These are phyloP conservation scores for Lipomyces oligophaga DNA, from an alignment of 805 yeast genomes.

Conservation along the genomic window DNA sequence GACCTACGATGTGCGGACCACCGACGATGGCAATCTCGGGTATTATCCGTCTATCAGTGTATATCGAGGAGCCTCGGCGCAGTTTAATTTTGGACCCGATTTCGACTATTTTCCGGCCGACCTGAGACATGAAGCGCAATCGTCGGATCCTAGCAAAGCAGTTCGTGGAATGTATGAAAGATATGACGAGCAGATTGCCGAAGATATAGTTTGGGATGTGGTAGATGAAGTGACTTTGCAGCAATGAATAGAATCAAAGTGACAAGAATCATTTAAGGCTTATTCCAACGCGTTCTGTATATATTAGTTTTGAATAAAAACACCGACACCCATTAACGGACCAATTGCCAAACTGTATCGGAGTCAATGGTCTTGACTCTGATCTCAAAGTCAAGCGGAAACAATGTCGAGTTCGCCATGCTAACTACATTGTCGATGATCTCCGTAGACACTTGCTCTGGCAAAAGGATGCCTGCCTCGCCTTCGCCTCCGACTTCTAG, in stretches of 20 bases:
- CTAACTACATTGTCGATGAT: slow-evolving; percentile 14
- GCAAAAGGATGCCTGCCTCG: not conserved
- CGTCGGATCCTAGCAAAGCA: slow-evolving; percentile 8
- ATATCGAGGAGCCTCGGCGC: slow-evolving; percentile 72
- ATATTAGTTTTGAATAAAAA: not conserved
- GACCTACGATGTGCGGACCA: slow-evolving; percentile 30
- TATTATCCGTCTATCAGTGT: slow-evolving; percentile 89
- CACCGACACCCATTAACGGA: slow-evolving; percentile 2
- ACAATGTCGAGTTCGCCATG: slow-evolving; percentile 12
- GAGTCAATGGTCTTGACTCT: too few species aligned
- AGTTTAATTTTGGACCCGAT: slow-evolving; percentile 64
- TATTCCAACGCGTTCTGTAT: not conserved
- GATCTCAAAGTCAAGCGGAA: slow-evolving; percentile 19
- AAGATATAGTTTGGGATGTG: slow-evolving; percentile 77
- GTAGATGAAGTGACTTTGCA: slow-evolving; percentile 70
- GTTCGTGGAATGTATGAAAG: slow-evolving; percentile 56
- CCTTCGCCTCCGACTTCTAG: not conserved
- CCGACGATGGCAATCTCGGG: slow-evolving; percentile 81
- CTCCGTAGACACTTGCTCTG: slow-evolving; percentile 13
- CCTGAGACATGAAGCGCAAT: slow-evolving; percentile 23
- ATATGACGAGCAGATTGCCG: slow-evolving; percentile 67
- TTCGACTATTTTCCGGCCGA: slow-evolving; percentile 47
- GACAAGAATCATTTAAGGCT: not conserved
- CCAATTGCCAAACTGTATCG: slow-evolving; percentile 22
- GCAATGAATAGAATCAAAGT: not conserved